phyloP scores from a whole-genome alignment of 2,329 filamentous ascomycete species.

The Fusarium mangiferae region DNA sequence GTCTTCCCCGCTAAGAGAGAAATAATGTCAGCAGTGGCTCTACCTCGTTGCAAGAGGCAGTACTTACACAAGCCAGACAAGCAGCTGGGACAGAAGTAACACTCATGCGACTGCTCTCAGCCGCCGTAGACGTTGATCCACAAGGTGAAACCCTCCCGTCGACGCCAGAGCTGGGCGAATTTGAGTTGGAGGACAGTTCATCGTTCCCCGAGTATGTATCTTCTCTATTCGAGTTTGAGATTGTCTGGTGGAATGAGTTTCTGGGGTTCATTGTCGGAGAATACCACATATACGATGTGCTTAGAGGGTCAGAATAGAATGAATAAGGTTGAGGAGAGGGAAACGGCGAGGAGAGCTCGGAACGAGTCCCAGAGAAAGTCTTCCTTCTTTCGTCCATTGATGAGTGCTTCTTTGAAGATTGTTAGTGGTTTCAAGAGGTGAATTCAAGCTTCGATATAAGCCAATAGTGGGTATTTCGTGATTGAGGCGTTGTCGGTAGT shows the following conservation, averaged over 20 bases:
- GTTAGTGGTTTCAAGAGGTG: not conserved
- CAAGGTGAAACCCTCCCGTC: conserved; percentile 27
- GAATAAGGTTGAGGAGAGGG: conserved; percentile 32
- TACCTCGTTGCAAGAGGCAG: not conserved
- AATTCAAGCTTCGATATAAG: conserved; percentile 2
- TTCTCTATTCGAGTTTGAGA: conserved; percentile 15
- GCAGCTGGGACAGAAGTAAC: conserved; percentile 58
- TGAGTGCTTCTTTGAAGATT: conserved; percentile 17
- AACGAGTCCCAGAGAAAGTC: conserved; percentile 14
- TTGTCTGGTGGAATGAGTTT: conserved; percentile 12
- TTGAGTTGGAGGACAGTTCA: conserved; percentile 35
- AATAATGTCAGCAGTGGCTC: conserved; percentile 7
- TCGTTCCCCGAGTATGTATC: conserved; percentile 26
- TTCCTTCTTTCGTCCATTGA: conserved; percentile 16
- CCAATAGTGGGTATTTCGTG: not conserved
- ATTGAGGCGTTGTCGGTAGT: conserved; percentile 1
- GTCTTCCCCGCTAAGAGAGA: conserved; percentile 64
- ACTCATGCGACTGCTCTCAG: conserved; percentile 41
- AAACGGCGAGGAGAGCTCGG: conserved; percentile 15
- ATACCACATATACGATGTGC: conserved; percentile 30
- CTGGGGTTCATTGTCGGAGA: conserved; percentile 23
- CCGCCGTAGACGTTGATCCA: conserved; percentile 33
- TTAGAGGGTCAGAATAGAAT: conserved; percentile 25
- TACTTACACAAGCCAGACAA: conserved; percentile 65
- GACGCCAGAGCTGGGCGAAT: conserved; percentile 40